phyloP scores from a whole-genome alignment of 257 asterid genomes.

The Gentiana macrophylla region DNA sequence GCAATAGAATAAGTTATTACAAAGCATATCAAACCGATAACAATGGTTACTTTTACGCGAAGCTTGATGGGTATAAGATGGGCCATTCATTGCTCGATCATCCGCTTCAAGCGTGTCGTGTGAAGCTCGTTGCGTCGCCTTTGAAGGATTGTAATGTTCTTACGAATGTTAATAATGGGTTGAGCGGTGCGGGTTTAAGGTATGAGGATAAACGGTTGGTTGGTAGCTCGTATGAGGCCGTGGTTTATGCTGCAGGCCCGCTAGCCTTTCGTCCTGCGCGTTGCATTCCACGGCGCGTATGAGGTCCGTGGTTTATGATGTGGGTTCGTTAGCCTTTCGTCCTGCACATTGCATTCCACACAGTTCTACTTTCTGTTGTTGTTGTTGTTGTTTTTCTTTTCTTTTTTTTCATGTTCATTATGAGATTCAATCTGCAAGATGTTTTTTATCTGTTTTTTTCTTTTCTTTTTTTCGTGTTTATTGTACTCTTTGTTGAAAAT shows the following conservation, averaged over 20 bases:
- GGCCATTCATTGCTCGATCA: constrained; percentile 64
- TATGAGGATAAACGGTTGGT: constrained; percentile 47
- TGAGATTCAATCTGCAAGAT: too few relatives aligned
- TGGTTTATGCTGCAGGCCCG: constrained; percentile 61
- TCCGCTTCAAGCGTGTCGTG: constrained; percentile 78
- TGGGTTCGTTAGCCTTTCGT: constrained; percentile 73
- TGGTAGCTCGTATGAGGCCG: constrained; percentile 45
- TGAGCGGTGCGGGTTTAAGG: constrained; percentile 58
- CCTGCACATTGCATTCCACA: constrained; percentile 12
- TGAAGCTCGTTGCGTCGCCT: constrained; percentile 67
- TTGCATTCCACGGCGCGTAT: constrained; percentile 40
- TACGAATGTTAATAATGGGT: constrained; percentile 68
- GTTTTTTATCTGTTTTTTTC: too few relatives aligned
- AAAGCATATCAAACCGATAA: constrained; percentile 48
- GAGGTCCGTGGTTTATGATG: constrained; percentile 61
- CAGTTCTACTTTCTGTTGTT: too few relatives aligned
- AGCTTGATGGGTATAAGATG: constrained; percentile 71
- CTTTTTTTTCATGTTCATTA: too few relatives aligned
- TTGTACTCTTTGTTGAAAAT: too few relatives aligned
- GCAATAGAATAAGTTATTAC: constrained; percentile 52
- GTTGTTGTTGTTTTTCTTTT: too few relatives aligned
- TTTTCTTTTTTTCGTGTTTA: too few relatives aligned
- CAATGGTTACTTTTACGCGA: constrained; percentile 65
- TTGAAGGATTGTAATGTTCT: constrained; percentile 36
- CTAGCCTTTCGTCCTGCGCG: constrained; percentile 70